Evolutionary conservation across 2,329 filamentous ascomycete genomes (phyloP), one percentile per base, ranked within the genome.

Genomic region (Xylariales sp.): DNA sequence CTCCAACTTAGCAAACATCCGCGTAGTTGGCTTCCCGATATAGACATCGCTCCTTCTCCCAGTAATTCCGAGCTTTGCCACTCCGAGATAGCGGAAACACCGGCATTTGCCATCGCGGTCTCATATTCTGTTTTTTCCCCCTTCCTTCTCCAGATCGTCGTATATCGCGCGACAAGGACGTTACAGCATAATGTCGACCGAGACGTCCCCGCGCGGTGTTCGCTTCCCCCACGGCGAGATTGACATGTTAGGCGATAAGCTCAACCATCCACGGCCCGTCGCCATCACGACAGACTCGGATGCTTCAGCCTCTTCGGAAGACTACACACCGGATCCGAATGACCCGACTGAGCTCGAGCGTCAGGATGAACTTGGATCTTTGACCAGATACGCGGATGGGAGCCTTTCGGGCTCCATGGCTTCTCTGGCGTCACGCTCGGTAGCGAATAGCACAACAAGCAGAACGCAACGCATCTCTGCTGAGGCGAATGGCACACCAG

Each of bases 171-270:
- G n/a, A n/a, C n/a, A n/a, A n/a, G n/a, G n/a, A n/a, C n/a, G n/a
- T n/a, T n/a, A n/a, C n/a, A n/a, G n/a, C 20, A 12, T 28, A 6
- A 40, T 40, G 38, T 32, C 38, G 5, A 45, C 66, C 52, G 75
- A 80, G 48, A 59, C 69, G 25, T 75, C 75, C 9, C 73, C 76
- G 38, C 71, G 76, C 51, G 66, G 69, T 47, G 74, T 81, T 48
- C 73, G 76, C 49, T 81, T 81, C 53, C 73, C 72, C 33, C 66
- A 70, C 45, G 59, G 62, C 55, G 74, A 73, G 44, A 64, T 70
- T 42, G 69, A 72, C 18, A 60, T 68, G 22, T 48, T 55, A 25
- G 64, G 62, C 36, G 71, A 76, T 19, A 69, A 64, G 49, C 47
- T 61, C 48, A 71, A 64, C 44, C 58, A 53, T 44, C 59, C 61